A percentile compares a stretch with the other conserved stretches of the same genome.
Conservation (phyloP, 164 flowering plant genomes). For the Piper longum region DNA sequence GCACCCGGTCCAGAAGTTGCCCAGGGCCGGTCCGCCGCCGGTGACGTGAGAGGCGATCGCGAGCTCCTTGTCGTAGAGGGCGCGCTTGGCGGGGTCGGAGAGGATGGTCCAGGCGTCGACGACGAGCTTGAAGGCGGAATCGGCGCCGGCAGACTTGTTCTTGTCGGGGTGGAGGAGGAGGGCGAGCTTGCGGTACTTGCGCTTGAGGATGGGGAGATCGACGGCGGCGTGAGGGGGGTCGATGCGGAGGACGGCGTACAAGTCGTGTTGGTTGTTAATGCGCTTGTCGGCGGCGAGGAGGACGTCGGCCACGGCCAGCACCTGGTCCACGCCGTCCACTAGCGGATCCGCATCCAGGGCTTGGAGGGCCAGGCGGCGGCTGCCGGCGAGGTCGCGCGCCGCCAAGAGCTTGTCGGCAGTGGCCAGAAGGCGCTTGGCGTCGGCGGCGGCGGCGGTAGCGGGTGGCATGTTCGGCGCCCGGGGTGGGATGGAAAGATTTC, state of each 20-base stretch:
- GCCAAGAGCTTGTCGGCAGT: conserved; percentile 59
- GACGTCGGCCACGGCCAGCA: conserved; percentile 59
- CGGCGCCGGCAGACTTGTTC: conserved; percentile 50
- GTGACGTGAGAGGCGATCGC: neutral
- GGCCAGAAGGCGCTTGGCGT: conserved; percentile 55
- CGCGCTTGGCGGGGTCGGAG: conserved; percentile 38
- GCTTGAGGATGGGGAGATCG: conserved; percentile 38
- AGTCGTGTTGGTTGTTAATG: conserved; percentile 50
- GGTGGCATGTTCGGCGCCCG: neutral
- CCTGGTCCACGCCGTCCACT: conserved; percentile 56
- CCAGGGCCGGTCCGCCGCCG: neutral
- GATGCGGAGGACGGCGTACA: conserved; percentile 67
- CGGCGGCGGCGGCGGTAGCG: conserved; percentile 20
- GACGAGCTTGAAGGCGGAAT: conserved; percentile 60
- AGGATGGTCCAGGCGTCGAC: conserved; percentile 67
- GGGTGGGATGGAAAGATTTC: neutral
- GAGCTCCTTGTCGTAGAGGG: conserved; percentile 29
- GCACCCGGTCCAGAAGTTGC: conserved; percentile 66
- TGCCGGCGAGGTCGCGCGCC: conserved; percentile 47
- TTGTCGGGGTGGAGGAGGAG: conserved; percentile 69
- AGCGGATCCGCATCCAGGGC: conserved; percentile 63
- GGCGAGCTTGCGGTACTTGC: conserved; percentile 51
- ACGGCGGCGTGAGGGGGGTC: conserved; percentile 16
- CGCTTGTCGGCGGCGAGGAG: conserved; percentile 60
- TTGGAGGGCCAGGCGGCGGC: conserved; percentile 46